Conservation (phyloP, 805 yeast genomes). For the Wickerhamiella nectarea region DNA sequence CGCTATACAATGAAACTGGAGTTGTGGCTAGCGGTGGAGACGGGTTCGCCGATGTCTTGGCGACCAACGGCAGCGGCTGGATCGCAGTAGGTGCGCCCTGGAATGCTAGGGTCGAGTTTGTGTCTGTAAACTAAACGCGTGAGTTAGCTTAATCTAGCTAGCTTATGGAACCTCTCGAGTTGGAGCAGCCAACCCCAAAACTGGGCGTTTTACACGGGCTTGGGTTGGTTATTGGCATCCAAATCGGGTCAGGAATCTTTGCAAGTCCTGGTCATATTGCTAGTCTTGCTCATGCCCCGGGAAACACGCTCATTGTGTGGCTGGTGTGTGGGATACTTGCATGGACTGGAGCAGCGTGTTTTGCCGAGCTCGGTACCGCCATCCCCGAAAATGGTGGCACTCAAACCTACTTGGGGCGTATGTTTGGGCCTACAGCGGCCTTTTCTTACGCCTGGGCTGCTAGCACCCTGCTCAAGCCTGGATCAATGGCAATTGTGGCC, state of each 20-base stretch:
- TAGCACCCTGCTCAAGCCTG: conserved; percentile 29
- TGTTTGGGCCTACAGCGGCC: conserved; percentile 28
- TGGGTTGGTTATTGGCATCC: conserved; percentile 30
- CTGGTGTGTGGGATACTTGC: conserved; percentile 29
- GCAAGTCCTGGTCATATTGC: conserved; percentile 31
- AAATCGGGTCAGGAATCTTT: conserved; percentile 33
- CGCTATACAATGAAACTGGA: conserved; percentile 31
- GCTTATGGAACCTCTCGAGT: conserved; percentile 9
- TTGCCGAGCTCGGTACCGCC: conserved; percentile 30
- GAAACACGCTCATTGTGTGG: conserved; percentile 29
- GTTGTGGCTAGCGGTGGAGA: conserved; percentile 24
- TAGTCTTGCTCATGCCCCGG: conserved; percentile 28
- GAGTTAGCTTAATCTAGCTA: neutral
- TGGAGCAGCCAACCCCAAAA: conserved; percentile 1
- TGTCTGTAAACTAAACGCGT: neutral
- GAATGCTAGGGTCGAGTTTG: neutral
- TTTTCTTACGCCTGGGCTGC: conserved; percentile 31
- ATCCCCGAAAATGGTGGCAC: conserved; percentile 32
- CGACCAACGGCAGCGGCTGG: conserved; percentile 14
- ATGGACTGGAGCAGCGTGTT: conserved; percentile 33
- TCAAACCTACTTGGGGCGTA: conserved; percentile 28
- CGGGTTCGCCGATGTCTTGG: conserved; percentile 34
- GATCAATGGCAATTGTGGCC: conserved; percentile 30
- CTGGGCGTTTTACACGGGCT: conserved; percentile 25
- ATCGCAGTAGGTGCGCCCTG: conserved; percentile 22